Conservation (phyloP, 164 flowering plant genomes). For the Piper longum region DNA sequence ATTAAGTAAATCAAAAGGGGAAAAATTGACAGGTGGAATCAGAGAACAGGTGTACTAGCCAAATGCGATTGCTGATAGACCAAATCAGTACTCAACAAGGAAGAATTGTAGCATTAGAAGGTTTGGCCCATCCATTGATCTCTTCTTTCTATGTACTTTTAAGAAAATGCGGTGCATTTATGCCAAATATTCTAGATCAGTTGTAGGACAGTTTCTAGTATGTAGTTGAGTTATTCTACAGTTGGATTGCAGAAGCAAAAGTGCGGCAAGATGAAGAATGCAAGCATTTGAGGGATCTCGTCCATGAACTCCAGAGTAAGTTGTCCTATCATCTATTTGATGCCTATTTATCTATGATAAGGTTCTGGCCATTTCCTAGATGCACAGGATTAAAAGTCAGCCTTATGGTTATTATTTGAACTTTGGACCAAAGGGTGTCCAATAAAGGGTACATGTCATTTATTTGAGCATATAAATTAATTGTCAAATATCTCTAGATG, state of each 20-base stretch:
- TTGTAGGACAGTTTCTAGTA: not conserved
- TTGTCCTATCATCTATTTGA: not conserved
- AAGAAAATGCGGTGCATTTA: not conserved
- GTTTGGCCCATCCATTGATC: conserved; percentile 14
- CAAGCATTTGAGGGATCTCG: conserved; percentile 49
- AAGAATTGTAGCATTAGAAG: conserved; percentile 61
- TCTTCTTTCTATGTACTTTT: not conserved
- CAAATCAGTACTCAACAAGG: conserved; percentile 84
- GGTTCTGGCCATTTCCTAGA: no score
- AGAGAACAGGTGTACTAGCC: conserved; percentile 63
- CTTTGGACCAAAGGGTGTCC: no score
- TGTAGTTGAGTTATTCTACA: not conserved
- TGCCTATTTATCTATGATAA: not conserved
- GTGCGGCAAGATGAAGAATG: conserved; percentile 42
- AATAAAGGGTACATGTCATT: no score
- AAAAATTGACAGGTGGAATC: conserved; percentile 48
- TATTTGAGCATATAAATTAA: no score
- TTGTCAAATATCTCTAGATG: no score
- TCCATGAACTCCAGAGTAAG: conserved; percentile 72
- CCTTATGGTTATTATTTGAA: no score
- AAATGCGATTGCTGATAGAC: conserved; percentile 65
- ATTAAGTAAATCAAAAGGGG: not conserved
- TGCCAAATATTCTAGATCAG: not conserved
- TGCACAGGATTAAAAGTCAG: no score
- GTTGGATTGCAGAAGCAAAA: conserved; percentile 36